Conservation (phyloP, 2,329 filamentous ascomycete species). For the Neurospora sp. region DNA sequence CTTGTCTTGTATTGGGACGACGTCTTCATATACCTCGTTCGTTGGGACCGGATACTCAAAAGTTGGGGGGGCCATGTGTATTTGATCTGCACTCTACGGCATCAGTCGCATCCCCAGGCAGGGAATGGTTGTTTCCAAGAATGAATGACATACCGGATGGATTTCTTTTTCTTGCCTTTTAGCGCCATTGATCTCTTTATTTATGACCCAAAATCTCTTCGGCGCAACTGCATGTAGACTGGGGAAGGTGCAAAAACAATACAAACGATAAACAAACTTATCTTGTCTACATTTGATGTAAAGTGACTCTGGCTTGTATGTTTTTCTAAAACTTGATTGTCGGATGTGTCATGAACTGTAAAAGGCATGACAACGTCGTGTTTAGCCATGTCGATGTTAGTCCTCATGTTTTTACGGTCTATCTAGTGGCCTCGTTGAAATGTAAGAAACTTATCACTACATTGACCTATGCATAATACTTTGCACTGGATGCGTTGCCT, state of each 20-base stretch:
- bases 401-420: neutral
- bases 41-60: slow-evolving; percentile 13
- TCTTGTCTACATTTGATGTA: neutral
- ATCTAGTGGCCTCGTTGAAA: neutral
- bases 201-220: slow-evolving; percentile 14
- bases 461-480: neutral
- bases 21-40: slow-evolving; percentile 20
- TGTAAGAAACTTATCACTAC: neutral
- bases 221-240: slow-evolving; percentile 21
- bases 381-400: neutral
- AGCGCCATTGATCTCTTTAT: slow-evolving; percentile 6
- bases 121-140: slow-evolving; percentile 13
- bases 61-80: slow-evolving; percentile 13
- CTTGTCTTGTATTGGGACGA: slow-evolving; percentile 15
- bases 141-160: slow-evolving; percentile 12
- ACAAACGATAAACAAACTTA: neutral
- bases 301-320: neutral
- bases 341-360: neutral
- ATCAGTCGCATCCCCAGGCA: slow-evolving; percentile 4
- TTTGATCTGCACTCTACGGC: slow-evolving; percentile 13
- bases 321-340: neutral
- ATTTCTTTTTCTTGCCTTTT: slow-evolving; percentile 14
- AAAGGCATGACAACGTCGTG: neutral
- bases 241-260: slow-evolving; percentile 16
- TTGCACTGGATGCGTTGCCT: neutral